These are phyloP conservation scores for Toxicodendron radicans DNA, from an alignment of 345 rosid genomes.

Conservation along the genomic window DNA sequence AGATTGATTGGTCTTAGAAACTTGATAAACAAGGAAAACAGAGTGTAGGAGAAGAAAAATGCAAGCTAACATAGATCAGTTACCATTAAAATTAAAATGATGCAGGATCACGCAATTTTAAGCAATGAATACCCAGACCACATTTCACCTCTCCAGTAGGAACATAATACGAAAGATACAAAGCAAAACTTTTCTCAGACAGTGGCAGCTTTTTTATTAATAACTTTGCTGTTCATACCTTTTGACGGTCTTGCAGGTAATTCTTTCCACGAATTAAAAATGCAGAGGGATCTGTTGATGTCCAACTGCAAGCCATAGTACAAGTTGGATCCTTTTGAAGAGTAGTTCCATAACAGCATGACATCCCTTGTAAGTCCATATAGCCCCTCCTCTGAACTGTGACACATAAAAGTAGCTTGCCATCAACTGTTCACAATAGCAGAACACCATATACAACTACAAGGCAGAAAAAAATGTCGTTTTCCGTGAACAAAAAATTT, in stretches of 20 bases:
- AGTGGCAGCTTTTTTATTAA: conserved; percentile 13
- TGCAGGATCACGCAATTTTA: conserved; percentile 1
- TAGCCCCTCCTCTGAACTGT: conserved; percentile 94
- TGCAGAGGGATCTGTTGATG: conserved; percentile 72
- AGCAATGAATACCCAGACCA: not conserved
- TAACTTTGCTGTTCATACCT: conserved; percentile 45
- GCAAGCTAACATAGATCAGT: not conserved
- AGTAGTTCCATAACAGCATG: conserved; percentile 76
- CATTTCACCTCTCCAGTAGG: not conserved
- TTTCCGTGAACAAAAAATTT: not conserved
- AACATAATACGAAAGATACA: not conserved
- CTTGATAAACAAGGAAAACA: not conserved
- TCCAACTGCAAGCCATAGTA: conserved; percentile 72
- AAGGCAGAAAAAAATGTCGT: conserved; percentile 7
- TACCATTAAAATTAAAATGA: conserved; percentile 2
- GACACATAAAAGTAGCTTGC: conserved; percentile 16
- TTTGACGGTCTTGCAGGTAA: conserved; percentile 74
- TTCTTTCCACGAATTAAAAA: conserved; percentile 85
- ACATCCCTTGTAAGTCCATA: conserved; percentile 73
- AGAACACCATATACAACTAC: not conserved
- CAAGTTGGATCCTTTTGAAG: conserved; percentile 74
- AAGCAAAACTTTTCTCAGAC: not conserved
- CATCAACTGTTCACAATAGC: conserved; percentile 11
- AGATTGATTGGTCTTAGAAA: not conserved
- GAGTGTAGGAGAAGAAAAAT: conserved; percentile 4